Evolutionary conservation across 2,329 filamentous ascomycete species (phyloP).

Genomic region (Huntiella decipiens): DNA sequence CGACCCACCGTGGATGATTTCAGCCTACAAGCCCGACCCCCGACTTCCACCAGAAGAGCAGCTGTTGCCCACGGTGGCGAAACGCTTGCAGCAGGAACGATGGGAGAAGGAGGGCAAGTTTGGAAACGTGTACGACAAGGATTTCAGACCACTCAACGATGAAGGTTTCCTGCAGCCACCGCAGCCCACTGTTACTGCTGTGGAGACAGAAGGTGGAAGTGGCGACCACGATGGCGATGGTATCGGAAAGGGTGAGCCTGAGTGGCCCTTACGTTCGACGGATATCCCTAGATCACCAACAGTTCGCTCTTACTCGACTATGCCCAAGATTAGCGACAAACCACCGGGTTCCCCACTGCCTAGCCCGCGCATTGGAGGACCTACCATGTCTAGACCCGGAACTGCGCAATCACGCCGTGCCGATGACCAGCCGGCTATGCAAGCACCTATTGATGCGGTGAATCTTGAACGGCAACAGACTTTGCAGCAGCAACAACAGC

Average conservation of each 20-base stretch:
- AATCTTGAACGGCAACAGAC: constrained; percentile 12
- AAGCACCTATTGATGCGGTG: background rate
- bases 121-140: constrained; percentile 67
- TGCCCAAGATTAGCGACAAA: constrained; percentile 37
- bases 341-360: constrained; percentile 16
- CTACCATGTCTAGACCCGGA: constrained; percentile 2
- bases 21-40: constrained; percentile 89
- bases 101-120: constrained; percentile 87
- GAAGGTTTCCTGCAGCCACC: constrained; percentile 32
- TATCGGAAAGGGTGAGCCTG: background rate
- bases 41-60: constrained; percentile 88
- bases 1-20: constrained; percentile 86
- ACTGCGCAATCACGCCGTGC: background rate
- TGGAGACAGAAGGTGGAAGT: constrained; percentile 12
- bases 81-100: constrained; percentile 76
- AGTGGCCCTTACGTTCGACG: constrained; percentile 37
- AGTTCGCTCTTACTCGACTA: constrained; percentile 39
- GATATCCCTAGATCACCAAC: constrained; percentile 23
- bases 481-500: constrained; percentile 19
- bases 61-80: constrained; percentile 82
- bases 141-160: constrained; percentile 67
- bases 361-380: constrained; percentile 16
- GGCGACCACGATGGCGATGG: constrained; percentile 2
- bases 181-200: constrained; percentile 14
- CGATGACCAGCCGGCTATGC: background rate